Evolutionary conservation across 176 grass and related monocot species (phyloP), one percentile per base, ranked within the genome.

Genomic region (Saccharum officinarum): DNA sequence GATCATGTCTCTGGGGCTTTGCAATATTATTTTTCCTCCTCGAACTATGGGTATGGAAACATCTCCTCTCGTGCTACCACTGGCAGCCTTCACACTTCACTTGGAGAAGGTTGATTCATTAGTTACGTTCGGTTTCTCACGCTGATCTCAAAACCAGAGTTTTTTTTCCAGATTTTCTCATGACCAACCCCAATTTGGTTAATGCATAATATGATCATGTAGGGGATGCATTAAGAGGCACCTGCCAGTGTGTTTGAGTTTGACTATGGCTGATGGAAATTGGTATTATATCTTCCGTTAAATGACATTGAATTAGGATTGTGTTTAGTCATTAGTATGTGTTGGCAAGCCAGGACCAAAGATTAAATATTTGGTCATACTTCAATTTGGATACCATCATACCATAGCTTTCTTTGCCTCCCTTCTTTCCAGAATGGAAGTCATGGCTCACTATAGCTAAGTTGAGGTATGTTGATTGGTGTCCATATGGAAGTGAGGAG

Each of bases 251-350:
- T 47, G n/a, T 67, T 81, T 80, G 22, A 80, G n/a, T 67, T 81
- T 80, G 22, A 80, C 12, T 42, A 52, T 79, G 25, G n/a, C 38
- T 45, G 15, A 10, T 1, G 66, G 54, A 82, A 67, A 66, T 22
- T 9, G 31, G 61, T 60, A 49, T 8, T 41, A 16, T 41, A 16
- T 68, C 61, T 8, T 79, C 20, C 14, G 6, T 61, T 80, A 50
- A 59, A 83, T 60, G 47, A 6, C 28, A 45, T 46, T 68, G 60
- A 50, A 70, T 59, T 23, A 62, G 22, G 63, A 41, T 15, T 62
- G 8, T 52, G 18, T 47, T 75, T 83, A 61, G 47, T 86, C 12
- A 39, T 79, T 49, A 17, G 84, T 39, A 68, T 70, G 67, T 70
- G 20, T 57, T 83, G 60, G 42, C n/a, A 61, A 61, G 2, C 33